Evolutionary conservation across 148 eudicot genomes (phyloP).

Genomic region (Agrostemma githago): DNA sequence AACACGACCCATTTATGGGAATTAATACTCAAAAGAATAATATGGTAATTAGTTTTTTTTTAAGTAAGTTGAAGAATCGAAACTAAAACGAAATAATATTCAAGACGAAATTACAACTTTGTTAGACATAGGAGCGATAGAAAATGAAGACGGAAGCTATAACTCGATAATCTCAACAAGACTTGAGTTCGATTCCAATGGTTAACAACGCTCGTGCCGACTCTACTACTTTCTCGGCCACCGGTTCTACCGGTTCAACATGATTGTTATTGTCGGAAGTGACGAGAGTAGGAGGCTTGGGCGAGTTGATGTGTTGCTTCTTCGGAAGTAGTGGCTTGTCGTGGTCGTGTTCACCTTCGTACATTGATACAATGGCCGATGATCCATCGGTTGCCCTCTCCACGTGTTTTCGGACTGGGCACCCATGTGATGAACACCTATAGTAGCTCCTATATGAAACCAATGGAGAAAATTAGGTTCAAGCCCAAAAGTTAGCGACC

Average conservation of each 20-base stretch:
- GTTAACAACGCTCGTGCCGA: slow-evolving; percentile 52
- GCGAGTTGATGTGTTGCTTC: slow-evolving; percentile 37
- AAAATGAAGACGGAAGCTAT: neutral
- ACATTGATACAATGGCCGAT: slow-evolving; percentile 45
- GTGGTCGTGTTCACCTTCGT: slow-evolving; percentile 80
- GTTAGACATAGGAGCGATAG: neutral
- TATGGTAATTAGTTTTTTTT: too few species aligned
- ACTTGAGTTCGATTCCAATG: slow-evolving; percentile 69
- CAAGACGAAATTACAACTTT: neutral
- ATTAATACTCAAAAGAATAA: too few species aligned
- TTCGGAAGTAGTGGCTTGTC: slow-evolving; percentile 64
- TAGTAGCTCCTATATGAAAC: slow-evolving; percentile 69
- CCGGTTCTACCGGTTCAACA: slow-evolving; percentile 27
- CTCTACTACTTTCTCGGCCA: slow-evolving; percentile 42
- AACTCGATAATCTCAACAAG: slow-evolving; percentile 22
- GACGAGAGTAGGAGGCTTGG: slow-evolving; percentile 23
- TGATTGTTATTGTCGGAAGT: slow-evolving; percentile 25
- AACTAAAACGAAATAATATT: too few species aligned
- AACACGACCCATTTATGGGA: too few species aligned
- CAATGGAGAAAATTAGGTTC: neutral
- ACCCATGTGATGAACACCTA: slow-evolving; percentile 76
- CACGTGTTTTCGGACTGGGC: slow-evolving; percentile 88
- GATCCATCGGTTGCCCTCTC: slow-evolving; percentile 61
- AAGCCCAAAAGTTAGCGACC: too few species aligned
- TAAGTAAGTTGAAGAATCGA: too few species aligned